These are phyloP conservation scores for Acarospora socialis DNA, from an alignment of 2,329 filamentous ascomycete species.

Conservation along the genomic window DNA sequence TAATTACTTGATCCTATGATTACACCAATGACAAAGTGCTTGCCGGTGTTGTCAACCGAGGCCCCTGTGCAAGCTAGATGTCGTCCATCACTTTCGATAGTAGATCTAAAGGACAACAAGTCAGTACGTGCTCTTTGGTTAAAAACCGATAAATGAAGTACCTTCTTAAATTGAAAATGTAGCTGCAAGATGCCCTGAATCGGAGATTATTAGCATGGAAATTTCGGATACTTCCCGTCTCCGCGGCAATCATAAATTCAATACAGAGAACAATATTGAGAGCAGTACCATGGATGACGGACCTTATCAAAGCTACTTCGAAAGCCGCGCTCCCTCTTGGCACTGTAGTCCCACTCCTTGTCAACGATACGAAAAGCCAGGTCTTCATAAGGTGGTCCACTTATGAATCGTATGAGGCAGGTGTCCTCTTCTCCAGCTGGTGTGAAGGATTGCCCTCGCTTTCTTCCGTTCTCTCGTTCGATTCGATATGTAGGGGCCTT, in stretches of 20 bases:
- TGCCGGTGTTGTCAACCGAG: too few relatives aligned
- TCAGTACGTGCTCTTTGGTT: too few relatives aligned
- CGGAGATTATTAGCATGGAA: conserved; percentile 19
- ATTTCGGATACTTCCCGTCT: background rate
- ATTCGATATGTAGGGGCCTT: conserved; percentile 95
- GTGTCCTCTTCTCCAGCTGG: conserved; percentile 93
- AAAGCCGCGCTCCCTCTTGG: conserved; percentile 87
- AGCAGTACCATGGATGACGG: conserved; percentile 24
- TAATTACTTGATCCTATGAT: too few relatives aligned
- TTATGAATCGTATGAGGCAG: conserved; percentile 88
- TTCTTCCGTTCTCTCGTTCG: conserved; percentile 78
- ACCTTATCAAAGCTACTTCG: conserved; percentile 97
- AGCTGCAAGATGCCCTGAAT: conserved; percentile 78
- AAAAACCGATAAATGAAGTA: too few relatives aligned
- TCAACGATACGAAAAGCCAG: conserved; percentile 95
- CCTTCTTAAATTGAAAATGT: conserved; percentile 98
- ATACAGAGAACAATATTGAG: conserved; percentile 9
- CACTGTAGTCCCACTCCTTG: conserved; percentile 97
- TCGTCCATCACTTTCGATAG: too few relatives aligned
- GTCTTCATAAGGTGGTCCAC: conserved; percentile 90
- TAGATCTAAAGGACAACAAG: too few relatives aligned
- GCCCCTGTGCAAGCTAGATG: too few relatives aligned
- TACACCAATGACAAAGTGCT: too few relatives aligned
- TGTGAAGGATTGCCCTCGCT: conserved; percentile 81
- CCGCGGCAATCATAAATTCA: background rate